These are phyloP conservation scores for Diaporthe sp. DNA, from an alignment of 2,329 filamentous ascomycete species.

Conservation along the genomic window DNA sequence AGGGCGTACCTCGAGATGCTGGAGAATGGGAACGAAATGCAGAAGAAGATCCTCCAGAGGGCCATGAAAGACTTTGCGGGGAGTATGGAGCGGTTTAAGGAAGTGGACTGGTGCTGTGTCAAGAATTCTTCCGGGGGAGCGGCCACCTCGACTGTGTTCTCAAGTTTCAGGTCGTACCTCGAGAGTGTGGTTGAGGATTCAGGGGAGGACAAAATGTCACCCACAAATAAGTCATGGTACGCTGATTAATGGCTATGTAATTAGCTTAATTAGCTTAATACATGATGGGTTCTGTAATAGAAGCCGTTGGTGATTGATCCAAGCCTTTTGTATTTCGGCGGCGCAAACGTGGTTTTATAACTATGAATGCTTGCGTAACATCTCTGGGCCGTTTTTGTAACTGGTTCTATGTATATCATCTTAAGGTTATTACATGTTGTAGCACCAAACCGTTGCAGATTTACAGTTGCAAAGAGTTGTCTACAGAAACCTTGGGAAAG, in stretches of 20 bases:
- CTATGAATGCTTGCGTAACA: no score
- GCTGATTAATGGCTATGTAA: background rate
- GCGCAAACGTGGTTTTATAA: background rate
- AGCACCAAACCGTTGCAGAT: background rate
- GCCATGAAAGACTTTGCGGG: background rate
- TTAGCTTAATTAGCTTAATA: background rate
- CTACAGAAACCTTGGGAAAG: background rate
- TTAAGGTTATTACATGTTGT: background rate
- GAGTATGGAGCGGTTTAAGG: background rate
- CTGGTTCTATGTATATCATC: background rate
- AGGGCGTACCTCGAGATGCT: background rate
- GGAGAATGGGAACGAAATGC: background rate
- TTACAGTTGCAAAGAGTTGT: background rate
- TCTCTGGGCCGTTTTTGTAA: no score
- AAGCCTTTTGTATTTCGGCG: background rate
- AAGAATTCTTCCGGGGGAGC: background rate
- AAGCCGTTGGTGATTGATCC: background rate
- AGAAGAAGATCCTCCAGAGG: background rate
- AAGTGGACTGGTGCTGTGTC: background rate
- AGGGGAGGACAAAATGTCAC: background rate
- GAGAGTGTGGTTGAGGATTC: background rate
- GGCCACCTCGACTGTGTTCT: background rate
- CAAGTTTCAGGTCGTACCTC: background rate
- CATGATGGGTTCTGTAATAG: background rate
- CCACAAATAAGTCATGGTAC: background rate